phyloP scores from a whole-genome alignment of 306 rosid genomes.

The Lathyrus aphaca region DNA sequence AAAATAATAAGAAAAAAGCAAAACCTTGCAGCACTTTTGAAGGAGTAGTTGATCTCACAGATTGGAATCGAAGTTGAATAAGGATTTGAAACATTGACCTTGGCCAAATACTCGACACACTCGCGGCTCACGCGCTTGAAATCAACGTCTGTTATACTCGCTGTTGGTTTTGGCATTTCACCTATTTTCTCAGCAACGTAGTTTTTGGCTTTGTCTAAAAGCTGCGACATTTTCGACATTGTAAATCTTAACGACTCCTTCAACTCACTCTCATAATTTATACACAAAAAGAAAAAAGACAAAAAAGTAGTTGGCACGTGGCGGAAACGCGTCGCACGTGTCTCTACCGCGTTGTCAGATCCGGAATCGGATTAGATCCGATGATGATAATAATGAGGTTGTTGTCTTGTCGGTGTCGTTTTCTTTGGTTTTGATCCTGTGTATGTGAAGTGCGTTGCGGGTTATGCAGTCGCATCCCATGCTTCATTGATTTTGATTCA shows the following conservation, averaged over 20 bases:
- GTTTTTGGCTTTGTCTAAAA: slow-evolving; percentile 66
- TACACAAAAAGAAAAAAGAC: not conserved
- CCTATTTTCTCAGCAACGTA: slow-evolving; percentile 54
- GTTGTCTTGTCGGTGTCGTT: slow-evolving; percentile 5
- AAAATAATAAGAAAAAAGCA: not conserved
- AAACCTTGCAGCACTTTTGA: slow-evolving; percentile 63
- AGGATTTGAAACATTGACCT: slow-evolving; percentile 67
- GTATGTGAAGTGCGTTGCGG: slow-evolving; percentile 16
- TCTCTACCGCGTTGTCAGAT: not conserved
- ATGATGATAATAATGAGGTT: not conserved
- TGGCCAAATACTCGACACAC: slow-evolving; percentile 60
- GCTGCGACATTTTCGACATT: slow-evolving; percentile 52
- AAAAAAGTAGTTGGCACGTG: slow-evolving; percentile 31
- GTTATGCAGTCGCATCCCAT: not conserved
- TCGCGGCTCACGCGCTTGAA: slow-evolving; percentile 54
- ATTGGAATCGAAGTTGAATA: slow-evolving; percentile 65
- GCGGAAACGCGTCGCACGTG: slow-evolving; percentile 34
- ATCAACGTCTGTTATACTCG: slow-evolving; percentile 66
- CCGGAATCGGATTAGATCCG: slow-evolving; percentile 29
- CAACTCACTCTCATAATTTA: not conserved
- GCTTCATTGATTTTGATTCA: not conserved
- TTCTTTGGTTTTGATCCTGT: not conserved
- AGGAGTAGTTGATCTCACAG: slow-evolving; percentile 72
- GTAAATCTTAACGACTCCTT: slow-evolving; percentile 18
- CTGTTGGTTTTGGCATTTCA: slow-evolving; percentile 66